phyloP scores from a whole-genome alignment of 2,329 filamentous ascomycete species.

The Chaetomium strumarium region DNA sequence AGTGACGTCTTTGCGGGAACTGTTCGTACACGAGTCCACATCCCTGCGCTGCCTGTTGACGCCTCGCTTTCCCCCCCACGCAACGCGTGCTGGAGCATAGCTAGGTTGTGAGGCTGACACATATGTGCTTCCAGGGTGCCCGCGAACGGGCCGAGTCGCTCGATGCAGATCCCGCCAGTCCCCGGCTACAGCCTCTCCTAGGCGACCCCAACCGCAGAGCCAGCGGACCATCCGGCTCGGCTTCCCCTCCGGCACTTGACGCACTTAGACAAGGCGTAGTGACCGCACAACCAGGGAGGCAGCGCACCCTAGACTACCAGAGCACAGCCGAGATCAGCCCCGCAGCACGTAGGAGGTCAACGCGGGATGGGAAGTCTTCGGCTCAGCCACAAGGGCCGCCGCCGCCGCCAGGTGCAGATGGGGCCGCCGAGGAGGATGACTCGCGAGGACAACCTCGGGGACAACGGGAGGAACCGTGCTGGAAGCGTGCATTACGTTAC shows the following conservation, averaged over 20 bases:
- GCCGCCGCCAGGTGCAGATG: conserved; percentile 3
- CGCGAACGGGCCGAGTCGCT: conserved; percentile 28
- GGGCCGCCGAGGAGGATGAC: neutral
- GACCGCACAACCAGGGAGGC: conserved; percentile 18
- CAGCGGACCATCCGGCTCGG: conserved; percentile 12
- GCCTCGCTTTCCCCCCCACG: neutral
- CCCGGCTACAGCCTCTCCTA: conserved; percentile 22
- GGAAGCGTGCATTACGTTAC: conserved; percentile 47
- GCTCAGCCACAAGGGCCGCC: conserved; percentile 1
- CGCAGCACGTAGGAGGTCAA: conserved; percentile 16
- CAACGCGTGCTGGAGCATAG: neutral
- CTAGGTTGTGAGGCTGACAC: neutral
- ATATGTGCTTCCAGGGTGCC: conserved; percentile 20
- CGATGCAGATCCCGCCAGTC: conserved; percentile 13
- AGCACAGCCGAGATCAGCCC: conserved; percentile 15
- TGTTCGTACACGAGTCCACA: conserved; percentile 21
- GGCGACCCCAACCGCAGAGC: conserved; percentile 5
- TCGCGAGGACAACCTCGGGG: neutral
- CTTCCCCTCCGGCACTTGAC: conserved; percentile 14
- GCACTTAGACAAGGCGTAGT: conserved; percentile 23
- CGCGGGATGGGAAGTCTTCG: conserved; percentile 9
- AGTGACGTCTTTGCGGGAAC: conserved; percentile 18
- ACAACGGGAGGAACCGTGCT: conserved; percentile 33
- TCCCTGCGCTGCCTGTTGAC: neutral
- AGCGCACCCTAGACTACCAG: conserved; percentile 24